These are phyloP conservation scores for Pouteria campechiana DNA, from an alignment of 179 eudicot species.

Conservation along the genomic window DNA sequence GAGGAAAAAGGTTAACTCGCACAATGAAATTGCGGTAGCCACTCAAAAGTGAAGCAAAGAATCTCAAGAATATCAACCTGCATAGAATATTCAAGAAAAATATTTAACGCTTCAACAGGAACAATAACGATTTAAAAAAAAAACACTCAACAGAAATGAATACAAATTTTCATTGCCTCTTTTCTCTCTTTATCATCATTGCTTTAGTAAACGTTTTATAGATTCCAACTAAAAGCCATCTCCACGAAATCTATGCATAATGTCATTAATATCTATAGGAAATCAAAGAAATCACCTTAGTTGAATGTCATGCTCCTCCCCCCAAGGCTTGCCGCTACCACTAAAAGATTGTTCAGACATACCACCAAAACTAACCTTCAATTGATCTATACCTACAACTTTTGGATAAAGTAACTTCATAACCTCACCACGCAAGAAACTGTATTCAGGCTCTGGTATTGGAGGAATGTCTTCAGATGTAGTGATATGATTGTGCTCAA, in stretches of 20 bases:
- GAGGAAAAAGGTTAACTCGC: constrained; percentile 16
- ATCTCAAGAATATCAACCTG: constrained; percentile 89
- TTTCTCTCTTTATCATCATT: too few relatives aligned
- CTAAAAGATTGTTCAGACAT: constrained; percentile 32
- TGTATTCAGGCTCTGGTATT: constrained; percentile 87
- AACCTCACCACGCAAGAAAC: constrained; percentile 60
- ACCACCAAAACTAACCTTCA: constrained; percentile 29
- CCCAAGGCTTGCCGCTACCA: constrained; percentile 63
- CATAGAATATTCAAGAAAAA: too few relatives aligned
- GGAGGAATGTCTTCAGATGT: constrained; percentile 96
- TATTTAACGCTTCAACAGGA: too few relatives aligned
- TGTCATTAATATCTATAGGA: too few relatives aligned
- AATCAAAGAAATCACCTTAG: constrained; percentile 63
- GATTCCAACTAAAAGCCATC: not conserved
- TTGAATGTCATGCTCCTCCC: constrained; percentile 73
- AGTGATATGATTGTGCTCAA: constrained; percentile 73
- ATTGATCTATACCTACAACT: constrained; percentile 55
- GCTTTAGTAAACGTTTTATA: not conserved
- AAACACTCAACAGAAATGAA: too few relatives aligned
- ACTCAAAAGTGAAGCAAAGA: constrained; percentile 83
- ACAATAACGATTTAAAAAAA: too few relatives aligned
- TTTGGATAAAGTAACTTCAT: constrained; percentile 70
- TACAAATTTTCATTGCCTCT: too few relatives aligned
- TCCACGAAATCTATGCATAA: not conserved
- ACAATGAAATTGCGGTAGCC: constrained; percentile 97